Evolutionary conservation across 2,329 filamentous ascomycete species (phyloP).

Genomic region (Chaetomium olivaceum): DNA sequence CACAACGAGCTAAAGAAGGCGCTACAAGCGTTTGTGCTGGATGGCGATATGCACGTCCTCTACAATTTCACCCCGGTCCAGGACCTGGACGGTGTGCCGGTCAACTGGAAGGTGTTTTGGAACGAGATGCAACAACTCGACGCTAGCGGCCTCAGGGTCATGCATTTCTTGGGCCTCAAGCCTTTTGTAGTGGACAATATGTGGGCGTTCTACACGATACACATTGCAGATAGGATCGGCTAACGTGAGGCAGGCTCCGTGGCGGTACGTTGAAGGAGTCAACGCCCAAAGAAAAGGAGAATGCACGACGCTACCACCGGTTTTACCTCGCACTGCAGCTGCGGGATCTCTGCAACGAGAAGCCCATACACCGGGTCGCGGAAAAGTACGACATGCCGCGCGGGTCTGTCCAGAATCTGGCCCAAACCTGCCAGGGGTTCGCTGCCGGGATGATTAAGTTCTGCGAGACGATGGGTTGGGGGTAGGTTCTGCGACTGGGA

Average conservation of each 20-base stretch:
- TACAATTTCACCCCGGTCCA: conserved; percentile 77
- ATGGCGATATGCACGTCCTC: conserved; percentile 76
- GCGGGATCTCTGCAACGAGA: conserved; percentile 76
- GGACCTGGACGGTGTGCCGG: conserved; percentile 44
- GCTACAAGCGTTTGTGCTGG: conserved; percentile 73
- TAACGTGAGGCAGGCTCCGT: conserved; percentile 56
- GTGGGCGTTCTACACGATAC: conserved; percentile 40
- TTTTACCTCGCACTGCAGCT: conserved; percentile 76
- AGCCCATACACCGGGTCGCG: conserved; percentile 68
- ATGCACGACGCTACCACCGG: conserved; percentile 65
- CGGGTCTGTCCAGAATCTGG: conserved; percentile 69
- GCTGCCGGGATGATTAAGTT: conserved; percentile 79
- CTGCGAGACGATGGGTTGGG: conserved; percentile 75
- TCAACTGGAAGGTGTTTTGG: conserved; percentile 74
- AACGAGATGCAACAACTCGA: conserved; percentile 70
- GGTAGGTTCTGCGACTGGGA: conserved; percentile 42
- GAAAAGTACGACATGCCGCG: conserved; percentile 70
- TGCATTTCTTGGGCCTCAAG: conserved; percentile 68
- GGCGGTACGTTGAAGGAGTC: conserved; percentile 65
- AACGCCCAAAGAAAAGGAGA: conserved; percentile 60
- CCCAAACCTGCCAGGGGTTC: conserved; percentile 76
- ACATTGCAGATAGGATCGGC: conserved; percentile 20
- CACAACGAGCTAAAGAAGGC: conserved; percentile 68
- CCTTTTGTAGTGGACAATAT: conserved; percentile 67
- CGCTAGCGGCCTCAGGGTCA: conserved; percentile 68